Base-by-base conservation (phyloP, 1,284 basidiomycete genomes). In the Moesziomyces sp. region DNA sequence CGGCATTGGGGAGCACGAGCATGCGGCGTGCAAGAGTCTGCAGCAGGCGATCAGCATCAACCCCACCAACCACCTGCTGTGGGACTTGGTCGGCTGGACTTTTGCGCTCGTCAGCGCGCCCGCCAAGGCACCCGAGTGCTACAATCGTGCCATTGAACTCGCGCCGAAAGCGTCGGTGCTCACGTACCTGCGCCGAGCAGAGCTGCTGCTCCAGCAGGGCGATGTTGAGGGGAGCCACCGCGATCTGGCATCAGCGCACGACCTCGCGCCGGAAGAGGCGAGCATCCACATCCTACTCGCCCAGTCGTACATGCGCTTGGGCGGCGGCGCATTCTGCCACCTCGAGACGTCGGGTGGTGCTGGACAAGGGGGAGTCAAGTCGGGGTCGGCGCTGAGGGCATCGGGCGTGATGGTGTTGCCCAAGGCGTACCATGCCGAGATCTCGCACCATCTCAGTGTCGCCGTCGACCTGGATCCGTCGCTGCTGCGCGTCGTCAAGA, bases 271-370 rank as follows among this genome's bases (percentile, higher is more conserved):
- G 4, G 64, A 77, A 23, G 82, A 83, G 48, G 77, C 79, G 16
- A 75, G 73, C 38, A 71, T 83, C 14, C 82, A 83, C 40, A 52
- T 83, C 30, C 58, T 83, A 50, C 61, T 83, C 1, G 82, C 82
- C 9, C 73, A 81, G 59, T 77, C 76, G 21, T 83, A 82, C 63
- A 83, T 83, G 82, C 73, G 78, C 1, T 48, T 79, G 23, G 81
- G 78, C 7, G 79, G 77, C 3, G 82, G 82, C 0, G 49, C 49
- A 14, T 83, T 83, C 57, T 65, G 78, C 21, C 56, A 76, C 24
- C 48, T 70, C 38, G 64, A 78, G 49, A 53, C 54, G 40, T 44
- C 58, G 14, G 26, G 30, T 8, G 53, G 52, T 19, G 43, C 30
- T 46, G 56, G 44, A 3, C 23, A 13, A 18, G 47, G 46, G 42